Evolutionary conservation across 2,329 filamentous ascomycete genomes (phyloP), one percentile per base, ranked within the genome.

Genomic region (Venturia asperata): DNA sequence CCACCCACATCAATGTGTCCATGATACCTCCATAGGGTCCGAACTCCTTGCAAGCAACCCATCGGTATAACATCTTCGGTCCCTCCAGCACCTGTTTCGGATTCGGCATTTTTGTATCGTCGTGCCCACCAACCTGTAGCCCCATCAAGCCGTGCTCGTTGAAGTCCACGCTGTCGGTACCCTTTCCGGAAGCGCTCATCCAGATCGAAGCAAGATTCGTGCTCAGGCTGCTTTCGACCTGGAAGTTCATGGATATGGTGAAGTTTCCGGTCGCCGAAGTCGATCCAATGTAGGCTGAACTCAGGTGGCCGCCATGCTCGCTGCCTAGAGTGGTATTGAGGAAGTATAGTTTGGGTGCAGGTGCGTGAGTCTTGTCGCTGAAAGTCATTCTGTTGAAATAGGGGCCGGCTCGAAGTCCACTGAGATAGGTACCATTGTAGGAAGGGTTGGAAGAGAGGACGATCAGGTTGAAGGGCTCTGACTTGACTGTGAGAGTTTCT

Each of bases 1-100:
- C 24, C 15, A 58, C 52, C 52, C 52, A 58, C 52, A 58, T 58
- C 52, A 58, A 21, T 37, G 30, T 58, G 10, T 58, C 52, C 52
- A 58, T 37, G 30, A 58, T 19, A 34, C 52, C 52, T 34, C 52
- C 52, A 15, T 58, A 58, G 15, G 52, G 52, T 34, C 52, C 52
- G 30, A 58, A 58, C 10, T 58, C 52, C 52, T 58, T 58, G 52
- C 52, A 58, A 34, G 52, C 52, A 37, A 58, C 52, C 52, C 52
- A 58, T 58, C 30, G 34, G 30, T 37, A 37, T 24, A 58, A n/a
- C 27, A 34, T 15, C 30, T 58, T 58, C 13, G 52, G 52, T 37
- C 52, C 52, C 7, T 15, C 30, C 52, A 58, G 7, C 17, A 58
- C 52, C 27, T 34, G 30, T 19, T 58, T 58, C 9, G 52, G 27